These are phyloP conservation scores for Gynostemma pentaphyllum DNA, from an alignment of 306 rosid species.

Conservation along the genomic window DNA sequence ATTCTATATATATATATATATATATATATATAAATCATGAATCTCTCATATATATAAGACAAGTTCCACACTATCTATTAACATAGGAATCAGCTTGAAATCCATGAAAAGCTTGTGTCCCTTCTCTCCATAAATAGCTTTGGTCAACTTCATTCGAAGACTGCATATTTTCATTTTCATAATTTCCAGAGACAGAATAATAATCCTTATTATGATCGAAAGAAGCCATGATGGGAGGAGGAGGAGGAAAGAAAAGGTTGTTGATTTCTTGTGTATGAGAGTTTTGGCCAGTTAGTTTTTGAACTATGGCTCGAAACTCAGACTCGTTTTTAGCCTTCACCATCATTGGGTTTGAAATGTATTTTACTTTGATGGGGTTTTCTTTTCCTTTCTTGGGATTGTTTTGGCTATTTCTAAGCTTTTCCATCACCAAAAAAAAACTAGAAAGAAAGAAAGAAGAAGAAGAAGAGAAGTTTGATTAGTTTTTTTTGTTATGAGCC, in stretches of 20 bases:
- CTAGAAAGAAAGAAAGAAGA: too few species aligned
- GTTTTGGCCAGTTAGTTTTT: slow-evolving; percentile 32
- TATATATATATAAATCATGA: too few species aligned
- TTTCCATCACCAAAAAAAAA: too few species aligned
- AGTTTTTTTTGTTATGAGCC: too few species aligned
- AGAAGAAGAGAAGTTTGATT: too few species aligned
- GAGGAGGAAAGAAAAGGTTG: neutral
- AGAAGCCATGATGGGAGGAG: neutral
- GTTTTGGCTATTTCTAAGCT: neutral
- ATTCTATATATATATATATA: too few species aligned
- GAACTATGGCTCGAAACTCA: slow-evolving; percentile 44
- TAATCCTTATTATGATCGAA: neutral
- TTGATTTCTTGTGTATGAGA: neutral
- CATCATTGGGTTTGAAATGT: slow-evolving; percentile 39
- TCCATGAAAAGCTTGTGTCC: too few species aligned
- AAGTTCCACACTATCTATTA: too few species aligned
- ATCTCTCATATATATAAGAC: too few species aligned
- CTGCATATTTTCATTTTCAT: too few species aligned
- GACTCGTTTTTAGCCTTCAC: slow-evolving; percentile 29
- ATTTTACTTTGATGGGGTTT: slow-evolving; percentile 29
- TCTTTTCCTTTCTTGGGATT: slow-evolving; percentile 7
- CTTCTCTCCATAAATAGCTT: neutral
- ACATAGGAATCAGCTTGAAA: too few species aligned
- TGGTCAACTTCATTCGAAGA: too few species aligned
- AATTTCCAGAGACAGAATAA: neutral